Conservation (phyloP, 1,139 yeast species). For the Pichia sp. region DNA sequence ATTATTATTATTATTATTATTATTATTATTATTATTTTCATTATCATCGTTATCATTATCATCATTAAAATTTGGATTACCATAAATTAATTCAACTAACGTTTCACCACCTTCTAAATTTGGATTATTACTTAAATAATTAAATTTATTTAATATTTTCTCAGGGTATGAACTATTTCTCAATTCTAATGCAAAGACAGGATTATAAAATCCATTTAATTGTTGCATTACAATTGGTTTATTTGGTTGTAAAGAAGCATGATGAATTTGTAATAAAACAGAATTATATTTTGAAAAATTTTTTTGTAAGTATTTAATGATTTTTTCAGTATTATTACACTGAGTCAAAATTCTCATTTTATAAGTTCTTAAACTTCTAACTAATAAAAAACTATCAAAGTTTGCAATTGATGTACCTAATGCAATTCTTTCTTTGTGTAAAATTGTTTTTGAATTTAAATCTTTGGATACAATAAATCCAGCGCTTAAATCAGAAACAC, state of each 20-base stretch:
- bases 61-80: constrained; percentile 26
- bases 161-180: constrained; percentile 51
- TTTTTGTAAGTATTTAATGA: constrained; percentile 52
- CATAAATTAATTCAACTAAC: constrained; percentile 65
- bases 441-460: constrained; percentile 35
- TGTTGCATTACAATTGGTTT: constrained; percentile 51
- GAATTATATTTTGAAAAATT: constrained; percentile 43
- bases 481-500: constrained; percentile 84
- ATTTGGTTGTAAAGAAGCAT: constrained; percentile 63
- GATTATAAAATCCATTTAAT: constrained; percentile 60
- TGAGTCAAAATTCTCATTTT: constrained; percentile 69
- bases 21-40: constrained; percentile 5
- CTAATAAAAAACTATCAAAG: constrained; percentile 66
- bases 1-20: constrained; percentile 1
- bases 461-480: constrained; percentile 70
- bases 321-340: constrained; percentile 52
- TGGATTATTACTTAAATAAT: constrained; percentile 78
- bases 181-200: constrained; percentile 68
- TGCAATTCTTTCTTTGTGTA: constrained; percentile 59
- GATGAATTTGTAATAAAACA: constrained; percentile 46
- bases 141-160: constrained; percentile 54
- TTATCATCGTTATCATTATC: constrained; percentile 7
- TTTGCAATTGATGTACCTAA: constrained; percentile 79
- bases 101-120: constrained; percentile 90
- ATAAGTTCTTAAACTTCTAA: constrained; percentile 76